Conservation (phyloP, 1,284 basidiomycete genomes). For the Ceratobasidium papillatum region DNA sequence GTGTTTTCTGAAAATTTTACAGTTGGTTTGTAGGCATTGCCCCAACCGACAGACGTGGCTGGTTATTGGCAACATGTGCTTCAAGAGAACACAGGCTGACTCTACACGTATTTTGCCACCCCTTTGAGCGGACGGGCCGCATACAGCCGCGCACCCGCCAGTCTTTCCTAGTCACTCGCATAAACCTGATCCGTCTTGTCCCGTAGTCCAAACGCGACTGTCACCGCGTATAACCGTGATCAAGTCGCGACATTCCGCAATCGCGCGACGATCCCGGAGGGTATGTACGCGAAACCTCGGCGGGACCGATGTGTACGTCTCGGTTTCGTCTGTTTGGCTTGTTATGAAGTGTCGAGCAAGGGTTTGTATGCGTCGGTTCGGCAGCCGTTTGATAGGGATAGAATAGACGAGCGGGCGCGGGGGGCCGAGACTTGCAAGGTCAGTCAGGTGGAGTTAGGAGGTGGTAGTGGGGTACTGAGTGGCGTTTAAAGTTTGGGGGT, state of each 20-base stretch:
- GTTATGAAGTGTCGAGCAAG: no score
- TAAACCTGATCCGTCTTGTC: conserved; percentile 1
- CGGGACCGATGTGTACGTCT: not conserved
- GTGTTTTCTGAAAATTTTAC: not conserved
- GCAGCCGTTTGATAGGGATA: no score
- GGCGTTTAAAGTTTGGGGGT: not conserved
- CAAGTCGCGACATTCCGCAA: not conserved
- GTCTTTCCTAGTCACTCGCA: not conserved
- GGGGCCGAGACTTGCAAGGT: not conserved
- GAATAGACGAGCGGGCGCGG: not conserved
- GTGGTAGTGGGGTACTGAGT: no score
- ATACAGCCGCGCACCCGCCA: not conserved
- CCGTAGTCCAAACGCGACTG: not conserved
- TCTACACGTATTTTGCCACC: not conserved
- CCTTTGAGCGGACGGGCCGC: not conserved
- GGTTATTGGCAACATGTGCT: no score
- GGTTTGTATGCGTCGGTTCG: no score
- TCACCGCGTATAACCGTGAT: conserved; percentile 10
- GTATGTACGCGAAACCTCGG: not conserved
- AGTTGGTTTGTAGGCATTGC: not conserved
- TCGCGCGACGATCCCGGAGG: conserved; percentile 2
- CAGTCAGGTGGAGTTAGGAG: no score
- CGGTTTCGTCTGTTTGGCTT: no score
- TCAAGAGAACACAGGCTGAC: no score
- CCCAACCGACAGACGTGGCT: not conserved